Base-by-base conservation (phyloP, 805 yeast species). In the Myxozyma geophila region DNA sequence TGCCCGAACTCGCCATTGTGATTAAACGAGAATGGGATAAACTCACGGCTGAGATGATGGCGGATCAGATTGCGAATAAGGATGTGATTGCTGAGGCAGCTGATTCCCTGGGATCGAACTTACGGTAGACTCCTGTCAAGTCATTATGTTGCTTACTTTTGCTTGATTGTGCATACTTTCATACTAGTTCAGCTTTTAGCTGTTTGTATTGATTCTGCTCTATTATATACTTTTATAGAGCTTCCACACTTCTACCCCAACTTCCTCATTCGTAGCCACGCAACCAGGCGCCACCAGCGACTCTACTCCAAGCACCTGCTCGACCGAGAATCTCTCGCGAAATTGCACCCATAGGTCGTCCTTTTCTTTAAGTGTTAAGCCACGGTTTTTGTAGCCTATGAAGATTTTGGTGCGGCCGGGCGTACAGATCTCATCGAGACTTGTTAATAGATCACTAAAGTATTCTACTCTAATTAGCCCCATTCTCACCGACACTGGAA, bases 21-120 rank as follows among this genome's bases (percentile, higher is more conserved):
- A 85, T 89, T 39, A 92, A 89, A 68, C 78, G 79, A 41, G 96
- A 91, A 70, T 77, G 88, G 69, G 77, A 74, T 10, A 87, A 86
- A 74, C 74, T 88, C 51, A 75, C 75, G 4, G 68, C 74, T 41
- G 78, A 73, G 21, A 62, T 63, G 63, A 56, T 49, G 28, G 66
- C 57, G 21, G 52, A 60, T 17, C 50, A 59, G 37, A 53, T 60
- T 19, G 39, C 48, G 35, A 47, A 59, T 28, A 10, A 28, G 13
- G 60, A 51, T 7, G 40, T 21, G 7, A n/a, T 61, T 15, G 52
- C 59, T 7, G 62, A 64, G 6, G 66, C 67, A 9, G 41, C 49
- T 2, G 46, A 21, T 12, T 52, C 46, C 33, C 35, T 61, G 39
- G 35, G 35, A 39, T 55, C 40, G 43, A 36, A 5, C 33, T 35